Percentiles rank a stretch among this genome's conserved stretches.
Conservation (phyloP, 352 stramenopile species). For the Phytophthora sp. region DNA sequence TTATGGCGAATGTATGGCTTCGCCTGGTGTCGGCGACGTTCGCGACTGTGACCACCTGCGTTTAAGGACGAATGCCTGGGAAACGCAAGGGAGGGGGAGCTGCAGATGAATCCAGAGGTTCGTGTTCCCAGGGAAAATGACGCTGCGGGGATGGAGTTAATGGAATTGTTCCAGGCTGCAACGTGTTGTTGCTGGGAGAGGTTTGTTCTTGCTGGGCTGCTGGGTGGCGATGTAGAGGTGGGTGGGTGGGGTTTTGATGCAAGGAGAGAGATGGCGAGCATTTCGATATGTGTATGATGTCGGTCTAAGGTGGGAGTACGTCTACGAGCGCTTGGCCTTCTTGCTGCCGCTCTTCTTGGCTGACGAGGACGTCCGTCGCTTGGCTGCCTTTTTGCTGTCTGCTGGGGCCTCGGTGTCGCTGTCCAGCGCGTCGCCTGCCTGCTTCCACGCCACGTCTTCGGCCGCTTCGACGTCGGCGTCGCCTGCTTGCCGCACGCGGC, state of each 20-base stretch:
- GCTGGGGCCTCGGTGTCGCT: conserved; percentile 49
- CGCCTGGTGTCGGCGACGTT: not conserved
- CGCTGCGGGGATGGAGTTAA: too few species aligned
- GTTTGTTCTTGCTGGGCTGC: too few species aligned
- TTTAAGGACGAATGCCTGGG: conserved; percentile 12
- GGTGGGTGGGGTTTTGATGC: too few species aligned
- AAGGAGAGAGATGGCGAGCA: too few species aligned
- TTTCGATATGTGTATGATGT: not conserved
- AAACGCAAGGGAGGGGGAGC: not conserved
- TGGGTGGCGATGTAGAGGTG: too few species aligned
- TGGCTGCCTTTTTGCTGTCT: conserved; percentile 28
- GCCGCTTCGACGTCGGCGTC: conserved; percentile 67
- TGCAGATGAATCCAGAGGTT: not conserved
- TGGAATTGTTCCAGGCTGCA: too few species aligned
- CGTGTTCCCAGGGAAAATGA: conserved; percentile 8
- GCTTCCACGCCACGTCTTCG: conserved; percentile 75
- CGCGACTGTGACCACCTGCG: not conserved
- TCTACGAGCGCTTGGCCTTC: conserved; percentile 47
- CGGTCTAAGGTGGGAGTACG: conserved; percentile 4
- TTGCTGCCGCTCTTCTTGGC: conserved; percentile 35
- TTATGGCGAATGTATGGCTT: conserved; percentile 23
- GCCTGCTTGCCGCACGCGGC: conserved; percentile 46
- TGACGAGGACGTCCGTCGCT: conserved; percentile 33
- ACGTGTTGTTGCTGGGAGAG: too few species aligned
- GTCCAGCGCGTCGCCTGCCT: conserved; percentile 45